phyloP scores from a whole-genome alignment of 2,329 filamentous ascomycete species.

The Monosporascus ibericus region DNA sequence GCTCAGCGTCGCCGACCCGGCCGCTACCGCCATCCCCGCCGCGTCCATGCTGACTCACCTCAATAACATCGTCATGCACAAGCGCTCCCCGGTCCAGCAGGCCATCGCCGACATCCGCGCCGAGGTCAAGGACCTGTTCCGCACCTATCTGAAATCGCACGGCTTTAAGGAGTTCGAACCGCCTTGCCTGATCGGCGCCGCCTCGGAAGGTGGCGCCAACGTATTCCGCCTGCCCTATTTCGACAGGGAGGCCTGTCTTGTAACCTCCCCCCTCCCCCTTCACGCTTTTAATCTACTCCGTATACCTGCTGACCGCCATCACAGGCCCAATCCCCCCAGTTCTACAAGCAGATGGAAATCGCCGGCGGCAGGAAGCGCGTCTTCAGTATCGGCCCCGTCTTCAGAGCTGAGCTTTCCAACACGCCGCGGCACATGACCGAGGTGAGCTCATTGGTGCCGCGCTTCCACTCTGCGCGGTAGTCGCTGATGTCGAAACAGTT shows the following conservation, averaged over 20 bases:
- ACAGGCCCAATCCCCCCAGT: slow-evolving; percentile 68
- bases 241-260: slow-evolving; percentile 68
- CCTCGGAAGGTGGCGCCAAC: slow-evolving; percentile 87
- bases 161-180: slow-evolving; percentile 83
- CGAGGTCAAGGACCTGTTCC: slow-evolving; percentile 64
- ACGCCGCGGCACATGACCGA: slow-evolving; percentile 82
- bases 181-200: slow-evolving; percentile 81
- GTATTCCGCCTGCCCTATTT: slow-evolving; percentile 92
- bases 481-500: slow-evolving; percentile 42
- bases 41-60: slow-evolving; percentile 80
- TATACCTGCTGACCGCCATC: neutral
- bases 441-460: slow-evolving; percentile 26
- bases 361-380: slow-evolving; percentile 72
- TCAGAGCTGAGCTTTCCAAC: slow-evolving; percentile 81
- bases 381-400: slow-evolving; percentile 73
- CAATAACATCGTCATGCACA: slow-evolving; percentile 88
- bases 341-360: slow-evolving; percentile 86
- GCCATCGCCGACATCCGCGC: slow-evolving; percentile 56
- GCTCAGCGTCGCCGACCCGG: slow-evolving; percentile 29
- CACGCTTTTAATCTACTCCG: no score
- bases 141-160: slow-evolving; percentile 68
- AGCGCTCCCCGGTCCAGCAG: slow-evolving; percentile 85
- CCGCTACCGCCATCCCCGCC: slow-evolving; percentile 45
- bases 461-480: slow-evolving; percentile 2
- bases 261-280: neutral